Percentiles rank a stretch among this genome's conserved stretches.
These are phyloP conservation scores for Tolypocladium inflatum DNA, from an alignment of 2,329 filamentous ascomycete genomes.

Conservation along the genomic window DNA sequence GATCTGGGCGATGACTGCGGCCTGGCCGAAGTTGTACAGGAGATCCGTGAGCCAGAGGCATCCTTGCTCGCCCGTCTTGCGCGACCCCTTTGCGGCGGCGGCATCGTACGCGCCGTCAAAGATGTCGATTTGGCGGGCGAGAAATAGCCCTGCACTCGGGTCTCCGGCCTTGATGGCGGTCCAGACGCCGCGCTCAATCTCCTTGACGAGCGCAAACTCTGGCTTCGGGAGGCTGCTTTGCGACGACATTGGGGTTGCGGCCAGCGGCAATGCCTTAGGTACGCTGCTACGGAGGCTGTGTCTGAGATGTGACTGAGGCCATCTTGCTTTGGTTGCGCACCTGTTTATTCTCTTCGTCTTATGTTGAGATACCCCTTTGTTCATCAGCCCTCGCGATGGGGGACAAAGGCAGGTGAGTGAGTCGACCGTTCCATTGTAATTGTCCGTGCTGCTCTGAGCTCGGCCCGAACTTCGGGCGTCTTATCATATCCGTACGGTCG, in stretches of 20 bases:
- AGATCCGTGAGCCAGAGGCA: slow-evolving; percentile 13
- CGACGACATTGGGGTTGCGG: not conserved
- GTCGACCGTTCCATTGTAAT: not conserved
- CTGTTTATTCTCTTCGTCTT: not conserved
- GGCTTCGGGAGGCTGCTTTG: slow-evolving; percentile 3
- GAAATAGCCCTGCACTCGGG: slow-evolving; percentile 20
- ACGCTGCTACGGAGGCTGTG: not conserved
- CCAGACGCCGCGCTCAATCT: slow-evolving; percentile 17
- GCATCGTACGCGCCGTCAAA: slow-evolving; percentile 2
- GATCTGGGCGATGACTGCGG: slow-evolving; percentile 20
- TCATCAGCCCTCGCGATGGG: not conserved
- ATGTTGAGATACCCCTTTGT: not conserved
- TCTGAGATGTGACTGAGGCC: not conserved
- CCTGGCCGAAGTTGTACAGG: slow-evolving; percentile 19
- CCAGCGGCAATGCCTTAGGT: not conserved
- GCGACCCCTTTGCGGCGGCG: not conserved
- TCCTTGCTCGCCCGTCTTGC: slow-evolving; percentile 5
- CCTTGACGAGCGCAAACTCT: slow-evolving; percentile 19
- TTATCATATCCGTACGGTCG: not conserved
- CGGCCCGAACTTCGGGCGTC: not conserved
- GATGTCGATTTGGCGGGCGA: slow-evolving; percentile 18
- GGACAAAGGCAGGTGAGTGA: not conserved
- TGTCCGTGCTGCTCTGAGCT: not conserved
- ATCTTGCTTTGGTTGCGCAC: not conserved
- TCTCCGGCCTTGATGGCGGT: slow-evolving; percentile 17